These are phyloP conservation scores for Ophiostoma fasciatum DNA, from an alignment of 2,329 filamentous ascomycete species.

Conservation along the genomic window DNA sequence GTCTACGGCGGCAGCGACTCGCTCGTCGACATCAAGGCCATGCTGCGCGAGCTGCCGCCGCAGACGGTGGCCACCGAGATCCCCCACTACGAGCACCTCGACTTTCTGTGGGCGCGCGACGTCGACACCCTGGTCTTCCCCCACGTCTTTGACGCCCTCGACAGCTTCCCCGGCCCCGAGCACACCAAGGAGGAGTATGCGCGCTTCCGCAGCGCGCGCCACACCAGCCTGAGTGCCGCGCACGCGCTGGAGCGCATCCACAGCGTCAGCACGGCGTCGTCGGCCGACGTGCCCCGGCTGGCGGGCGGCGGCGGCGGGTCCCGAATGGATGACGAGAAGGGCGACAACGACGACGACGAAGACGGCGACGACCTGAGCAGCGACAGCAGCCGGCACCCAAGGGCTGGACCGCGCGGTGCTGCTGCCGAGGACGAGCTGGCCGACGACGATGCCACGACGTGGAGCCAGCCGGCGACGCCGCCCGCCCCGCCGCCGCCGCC, in stretches of 20 bases:
- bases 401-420: too few species aligned
- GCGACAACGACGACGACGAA: too few species aligned
- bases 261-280: too few species aligned
- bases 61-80: conserved; percentile 80
- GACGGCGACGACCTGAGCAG: too few species aligned
- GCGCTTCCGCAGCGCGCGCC: conserved; percentile 37
- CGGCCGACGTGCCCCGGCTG: too few species aligned
- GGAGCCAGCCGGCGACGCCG: not conserved
- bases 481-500: too few species aligned
- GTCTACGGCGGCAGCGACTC: conserved; percentile 92
- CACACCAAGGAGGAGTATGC: conserved; percentile 47
- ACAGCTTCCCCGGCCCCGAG: conserved; percentile 48
- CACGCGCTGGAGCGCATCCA: too few species aligned
- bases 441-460: not conserved
- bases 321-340: too few species aligned
- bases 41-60: conserved; percentile 74
- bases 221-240: conserved; percentile 29
- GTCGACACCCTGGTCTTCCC: conserved; percentile 75
- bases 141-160: conserved; percentile 79
- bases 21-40: conserved; percentile 81
- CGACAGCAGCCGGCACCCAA: too few species aligned
- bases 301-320: too few species aligned
- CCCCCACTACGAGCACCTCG: conserved; percentile 87
- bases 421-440: not conserved
- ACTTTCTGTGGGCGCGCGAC: conserved; percentile 88